Evolutionary conservation across 257 asterid species (phyloP), one percentile per base, ranked within the genome.

Genomic region (Hygrophila difformis): DNA sequence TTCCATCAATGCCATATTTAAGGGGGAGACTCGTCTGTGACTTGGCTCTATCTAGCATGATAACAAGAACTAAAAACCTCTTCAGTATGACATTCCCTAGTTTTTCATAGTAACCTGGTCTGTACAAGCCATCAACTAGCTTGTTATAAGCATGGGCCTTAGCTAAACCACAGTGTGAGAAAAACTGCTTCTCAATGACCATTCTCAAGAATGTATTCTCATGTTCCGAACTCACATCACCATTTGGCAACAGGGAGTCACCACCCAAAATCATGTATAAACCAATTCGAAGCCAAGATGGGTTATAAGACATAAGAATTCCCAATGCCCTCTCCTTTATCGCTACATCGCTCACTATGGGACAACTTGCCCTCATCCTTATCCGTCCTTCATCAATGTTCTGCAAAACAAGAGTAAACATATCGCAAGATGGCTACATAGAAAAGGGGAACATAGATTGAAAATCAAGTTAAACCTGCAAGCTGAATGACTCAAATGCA

Each of bases 31-130:
- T 63, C 38, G 95, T 82, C 51, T 80, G 84, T 37, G 68, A 56
- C 69, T 91, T 91, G 62, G 80, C 87, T 78, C 78, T 74, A 49
- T 91, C 99, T 46, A 91, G 71, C 47, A 80, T 51, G 47, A 91
- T 76, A 49, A 74, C 94, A 54, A 91, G 96, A 71, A 91, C 68
- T 66, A 91, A 53, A 65, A 91, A 74, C 61, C 98, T 82, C 76
- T 86, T 91, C 84, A 86, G 71, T 41, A 91, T 74, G 49, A 86
- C 85, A 58, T 71, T 76, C 51, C 99, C 96, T 37, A 91, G 62
- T 71, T 82, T 80, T 59, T 91, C 99, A 56, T 79, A 91, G 73
- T 91, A 91, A 29, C 96, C 99, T 2, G 95, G 96, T 52, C 99
- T 76, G 64, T 79, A 91, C 60, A 91, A 70, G 12, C 99, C 99